phyloP scores from a whole-genome alignment of 2,329 filamentous ascomycete species.

The Tricladium varicosporioides region DNA sequence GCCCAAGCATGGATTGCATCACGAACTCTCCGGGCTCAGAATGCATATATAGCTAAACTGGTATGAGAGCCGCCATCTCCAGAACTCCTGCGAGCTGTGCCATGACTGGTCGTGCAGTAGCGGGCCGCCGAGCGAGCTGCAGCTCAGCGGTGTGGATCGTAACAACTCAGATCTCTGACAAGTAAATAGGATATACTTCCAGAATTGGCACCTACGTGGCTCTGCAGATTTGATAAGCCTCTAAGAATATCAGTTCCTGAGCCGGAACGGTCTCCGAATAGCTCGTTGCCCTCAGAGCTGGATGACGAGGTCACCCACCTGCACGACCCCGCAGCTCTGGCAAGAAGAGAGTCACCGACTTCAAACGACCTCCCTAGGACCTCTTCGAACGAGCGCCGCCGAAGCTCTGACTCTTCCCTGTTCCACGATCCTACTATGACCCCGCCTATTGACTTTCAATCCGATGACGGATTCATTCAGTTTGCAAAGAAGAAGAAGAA shows the following conservation, averaged over 20 bases:
- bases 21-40: conserved; percentile 18
- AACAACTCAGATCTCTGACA: conserved; percentile 33
- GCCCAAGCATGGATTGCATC: conserved; percentile 35
- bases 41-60: conserved; percentile 24
- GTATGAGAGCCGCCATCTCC: conserved; percentile 29
- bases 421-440: conserved; percentile 46
- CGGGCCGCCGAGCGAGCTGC: conserved; percentile 21
- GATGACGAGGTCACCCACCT: conserved; percentile 20
- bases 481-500: conserved; percentile 44
- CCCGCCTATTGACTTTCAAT: conserved; percentile 55
- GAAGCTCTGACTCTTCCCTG: conserved; percentile 32
- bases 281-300: conserved; percentile 8
- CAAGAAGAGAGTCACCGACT: conserved; percentile 24
- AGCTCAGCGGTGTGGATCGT: conserved; percentile 30
- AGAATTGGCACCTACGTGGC: conserved; percentile 29
- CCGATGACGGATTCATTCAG: conserved; percentile 52
- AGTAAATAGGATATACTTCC: conserved; percentile 30
- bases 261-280: conserved; percentile 16
- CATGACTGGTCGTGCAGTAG: conserved; percentile 33
- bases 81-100: conserved; percentile 14
- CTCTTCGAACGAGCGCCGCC: conserved; percentile 13
- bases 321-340: conserved; percentile 30
- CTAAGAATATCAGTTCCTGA: conserved; percentile 21
- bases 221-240: conserved; percentile 25
- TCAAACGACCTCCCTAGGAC: conserved; percentile 22